Percentiles rank a stretch among this genome's conserved stretches.
Conservation (phyloP, 2,329 filamentous ascomycete genomes). For the Didymosphaeria variabile region DNA sequence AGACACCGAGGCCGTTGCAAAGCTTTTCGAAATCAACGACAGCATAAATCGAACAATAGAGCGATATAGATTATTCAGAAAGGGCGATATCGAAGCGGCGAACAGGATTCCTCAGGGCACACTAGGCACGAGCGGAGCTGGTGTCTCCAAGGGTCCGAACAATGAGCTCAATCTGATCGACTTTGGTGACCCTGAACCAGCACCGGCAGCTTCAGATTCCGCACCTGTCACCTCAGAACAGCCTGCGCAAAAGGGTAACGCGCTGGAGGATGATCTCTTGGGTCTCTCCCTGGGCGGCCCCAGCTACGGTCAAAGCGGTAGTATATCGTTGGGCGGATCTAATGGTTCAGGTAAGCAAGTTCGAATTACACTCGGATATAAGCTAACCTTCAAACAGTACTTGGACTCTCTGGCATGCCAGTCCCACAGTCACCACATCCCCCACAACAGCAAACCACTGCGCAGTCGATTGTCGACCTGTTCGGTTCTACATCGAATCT, state of each 20-base stretch:
- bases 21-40: constrained; percentile 96
- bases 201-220: constrained; percentile 47
- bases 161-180: constrained; percentile 94
- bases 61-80: constrained; percentile 94
- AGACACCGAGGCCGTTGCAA: constrained; percentile 93
- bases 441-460: constrained; percentile 53
- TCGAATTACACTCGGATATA: background rate
- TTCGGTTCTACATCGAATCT: constrained; percentile 62
- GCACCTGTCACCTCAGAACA: constrained; percentile 53
- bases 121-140: constrained; percentile 70
- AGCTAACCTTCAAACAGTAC: constrained; percentile 33
- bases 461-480: constrained; percentile 65
- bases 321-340: constrained; percentile 78
- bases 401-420: constrained; percentile 44
- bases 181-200: constrained; percentile 75
- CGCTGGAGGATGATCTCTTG: constrained; percentile 88
- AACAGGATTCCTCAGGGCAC: constrained; percentile 85
- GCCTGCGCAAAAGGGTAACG: constrained; percentile 63
- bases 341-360: constrained; percentile 48
- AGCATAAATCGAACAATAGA: constrained; percentile 98
- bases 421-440: constrained; percentile 38
- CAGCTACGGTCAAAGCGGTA: constrained; percentile 76
- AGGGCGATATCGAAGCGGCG: constrained; percentile 86
- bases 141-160: constrained; percentile 70
- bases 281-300: constrained; percentile 80